Conservation (phyloP, 2,329 filamentous ascomycete species). For the Arthrobotrys musiformis region DNA sequence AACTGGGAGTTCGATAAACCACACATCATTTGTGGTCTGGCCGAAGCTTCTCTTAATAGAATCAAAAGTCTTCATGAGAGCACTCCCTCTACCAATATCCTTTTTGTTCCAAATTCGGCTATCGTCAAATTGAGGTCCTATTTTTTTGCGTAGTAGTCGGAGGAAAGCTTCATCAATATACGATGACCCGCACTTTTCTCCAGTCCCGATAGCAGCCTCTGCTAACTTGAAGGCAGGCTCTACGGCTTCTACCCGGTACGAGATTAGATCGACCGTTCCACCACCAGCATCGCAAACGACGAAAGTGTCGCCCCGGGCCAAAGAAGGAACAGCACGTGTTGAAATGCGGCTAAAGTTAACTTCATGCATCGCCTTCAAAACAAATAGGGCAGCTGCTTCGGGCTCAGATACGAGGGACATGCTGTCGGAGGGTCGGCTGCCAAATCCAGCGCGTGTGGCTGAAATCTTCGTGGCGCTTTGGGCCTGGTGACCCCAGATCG, state of each 20-base stretch:
- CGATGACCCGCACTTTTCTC: slow-evolving; percentile 56
- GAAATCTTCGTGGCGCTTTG: slow-evolving; percentile 33
- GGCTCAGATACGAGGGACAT: slow-evolving; percentile 39
- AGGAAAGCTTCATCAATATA: slow-evolving; percentile 56
- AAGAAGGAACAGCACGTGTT: background rate
- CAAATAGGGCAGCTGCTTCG: slow-evolving; percentile 39
- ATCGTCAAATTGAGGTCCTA: slow-evolving; percentile 30
- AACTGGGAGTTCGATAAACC: slow-evolving; percentile 33
- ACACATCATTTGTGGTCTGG: slow-evolving; percentile 9
- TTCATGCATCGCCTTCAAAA: slow-evolving; percentile 31
- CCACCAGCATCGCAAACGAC: slow-evolving; percentile 57
- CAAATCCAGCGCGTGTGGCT: slow-evolving; percentile 27
- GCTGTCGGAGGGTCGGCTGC: slow-evolving; percentile 17
- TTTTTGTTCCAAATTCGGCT: slow-evolving; percentile 16
- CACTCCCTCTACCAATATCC: slow-evolving; percentile 36
- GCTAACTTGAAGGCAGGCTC: slow-evolving; percentile 29
- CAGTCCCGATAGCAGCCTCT: slow-evolving; percentile 50
- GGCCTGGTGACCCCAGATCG: slow-evolving; percentile 46
- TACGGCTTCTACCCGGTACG: slow-evolving; percentile 46
- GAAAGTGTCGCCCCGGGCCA: slow-evolving; percentile 40
- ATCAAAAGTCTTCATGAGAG: slow-evolving; percentile 52
- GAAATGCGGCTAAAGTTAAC: background rate
- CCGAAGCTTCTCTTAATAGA: slow-evolving; percentile 53
- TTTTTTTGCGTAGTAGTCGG: slow-evolving; percentile 22
- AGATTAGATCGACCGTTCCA: slow-evolving; percentile 56